phyloP scores from a whole-genome alignment of 257 asterid genomes.

The Solanum etuberosum region DNA sequence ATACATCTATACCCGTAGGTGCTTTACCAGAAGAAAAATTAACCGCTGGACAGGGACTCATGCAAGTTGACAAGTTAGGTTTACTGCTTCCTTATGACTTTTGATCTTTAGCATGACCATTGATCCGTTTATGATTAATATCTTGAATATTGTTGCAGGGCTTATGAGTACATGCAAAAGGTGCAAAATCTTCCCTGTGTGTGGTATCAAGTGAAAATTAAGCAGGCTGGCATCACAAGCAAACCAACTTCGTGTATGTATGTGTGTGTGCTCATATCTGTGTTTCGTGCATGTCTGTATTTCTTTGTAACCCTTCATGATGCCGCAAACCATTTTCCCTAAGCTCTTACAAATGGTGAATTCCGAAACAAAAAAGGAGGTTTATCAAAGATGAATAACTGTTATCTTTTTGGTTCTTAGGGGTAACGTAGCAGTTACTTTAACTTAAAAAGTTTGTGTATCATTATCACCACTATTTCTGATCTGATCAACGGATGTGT shows the following conservation, averaged over 20 bases:
- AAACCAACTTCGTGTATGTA: slow-evolving; percentile 1
- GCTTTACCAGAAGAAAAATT: slow-evolving; percentile 77
- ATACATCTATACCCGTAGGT: slow-evolving; percentile 73
- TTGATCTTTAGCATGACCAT: slow-evolving; percentile 5
- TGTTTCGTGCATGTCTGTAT: neutral
- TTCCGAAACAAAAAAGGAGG: neutral
- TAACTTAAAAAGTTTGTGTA: neutral
- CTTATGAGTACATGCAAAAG: slow-evolving; percentile 79
- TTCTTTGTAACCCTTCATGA: neutral
- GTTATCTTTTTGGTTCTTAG: neutral
- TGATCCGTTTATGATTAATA: slow-evolving; percentile 8
- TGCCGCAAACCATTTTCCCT: neutral
- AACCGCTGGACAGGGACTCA: slow-evolving; percentile 88
- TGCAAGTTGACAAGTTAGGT: slow-evolving; percentile 94
- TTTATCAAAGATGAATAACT: neutral
- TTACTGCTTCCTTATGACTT: slow-evolving; percentile 9
- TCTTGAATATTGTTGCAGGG: slow-evolving; percentile 50
- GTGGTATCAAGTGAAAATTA: slow-evolving; percentile 67
- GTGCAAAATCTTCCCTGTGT: slow-evolving; percentile 49
- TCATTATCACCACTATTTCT: neutral
- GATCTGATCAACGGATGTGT: neutral
- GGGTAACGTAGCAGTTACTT: neutral
- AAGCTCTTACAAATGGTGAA: neutral
- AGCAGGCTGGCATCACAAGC: slow-evolving; percentile 69
- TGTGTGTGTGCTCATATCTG: neutral